These are phyloP conservation scores for Halocafeteria seosinensis DNA, from an alignment of 108 stramenopile genomes.

Conservation along the genomic window DNA sequence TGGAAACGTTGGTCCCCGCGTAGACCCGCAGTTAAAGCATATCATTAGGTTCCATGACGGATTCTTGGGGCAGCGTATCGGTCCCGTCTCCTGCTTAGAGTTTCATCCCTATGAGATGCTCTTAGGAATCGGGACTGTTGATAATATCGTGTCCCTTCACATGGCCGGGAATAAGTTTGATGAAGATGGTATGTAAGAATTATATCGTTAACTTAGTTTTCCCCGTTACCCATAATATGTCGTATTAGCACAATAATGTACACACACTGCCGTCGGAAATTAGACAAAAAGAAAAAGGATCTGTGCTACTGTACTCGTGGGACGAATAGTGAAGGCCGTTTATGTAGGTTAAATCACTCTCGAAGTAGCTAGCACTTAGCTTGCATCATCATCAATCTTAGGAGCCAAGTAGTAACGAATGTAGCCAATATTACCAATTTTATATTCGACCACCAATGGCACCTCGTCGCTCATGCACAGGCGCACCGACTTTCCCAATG, in stretches of 20 bases:
- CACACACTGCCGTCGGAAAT: no score
- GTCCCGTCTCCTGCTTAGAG: slow-evolving; percentile 67
- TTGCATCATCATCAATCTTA: slow-evolving; percentile 86
- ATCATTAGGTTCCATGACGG: slow-evolving; percentile 73
- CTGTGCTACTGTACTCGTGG: no score
- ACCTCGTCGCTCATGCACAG: slow-evolving; percentile 84
- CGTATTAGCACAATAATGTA: no score
- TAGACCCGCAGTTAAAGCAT: slow-evolving; percentile 80
- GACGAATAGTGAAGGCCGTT: no score
- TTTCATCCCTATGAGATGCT: slow-evolving; percentile 77
- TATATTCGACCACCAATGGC: slow-evolving; percentile 92
- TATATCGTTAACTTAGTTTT: no score
- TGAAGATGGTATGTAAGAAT: no score
- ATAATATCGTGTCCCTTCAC: slow-evolving; percentile 42
- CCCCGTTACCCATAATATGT: no score
- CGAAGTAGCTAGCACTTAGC: no score
- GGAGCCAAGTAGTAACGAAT: slow-evolving; percentile 96
- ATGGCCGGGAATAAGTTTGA: no score
- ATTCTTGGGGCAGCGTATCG: slow-evolving; percentile 70
- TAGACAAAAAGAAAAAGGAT: no score
- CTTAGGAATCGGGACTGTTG: slow-evolving; percentile 72
- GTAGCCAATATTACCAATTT: slow-evolving; percentile 56
- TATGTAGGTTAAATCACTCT: no score
- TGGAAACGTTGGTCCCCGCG: slow-evolving; percentile 67
- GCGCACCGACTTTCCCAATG: slow-evolving; percentile 57